phyloP scores from a whole-genome alignment of 768 basidiomycete species.

The Hericium erinaceus region DNA sequence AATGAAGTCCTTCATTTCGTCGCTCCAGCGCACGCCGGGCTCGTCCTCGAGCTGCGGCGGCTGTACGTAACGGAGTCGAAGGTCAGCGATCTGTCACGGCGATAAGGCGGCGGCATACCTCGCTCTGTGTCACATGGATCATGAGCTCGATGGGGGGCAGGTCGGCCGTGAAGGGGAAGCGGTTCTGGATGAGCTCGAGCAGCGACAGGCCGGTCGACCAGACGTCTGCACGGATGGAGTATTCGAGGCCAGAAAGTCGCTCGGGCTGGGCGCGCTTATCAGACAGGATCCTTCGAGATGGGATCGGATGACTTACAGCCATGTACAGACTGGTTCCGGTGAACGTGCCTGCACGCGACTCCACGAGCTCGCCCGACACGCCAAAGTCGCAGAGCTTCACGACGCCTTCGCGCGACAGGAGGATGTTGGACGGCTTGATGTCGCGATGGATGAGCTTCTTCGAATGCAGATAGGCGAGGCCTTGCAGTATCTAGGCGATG shows the following conservation, averaged over 20 bases:
- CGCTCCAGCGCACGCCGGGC: constrained; percentile 54
- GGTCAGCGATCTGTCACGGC: constrained; percentile 2
- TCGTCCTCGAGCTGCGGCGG: constrained; percentile 80
- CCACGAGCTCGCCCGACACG: constrained; percentile 91
- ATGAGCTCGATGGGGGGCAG: constrained; percentile 91
- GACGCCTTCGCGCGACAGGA: constrained; percentile 80
- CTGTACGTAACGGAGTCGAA: constrained; percentile 27
- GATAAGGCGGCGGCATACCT: constrained; percentile 34
- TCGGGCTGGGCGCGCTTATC: constrained; percentile 55
- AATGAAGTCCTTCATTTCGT: constrained; percentile 89
- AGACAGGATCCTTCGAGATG: constrained; percentile 8
- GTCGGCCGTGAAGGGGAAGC: constrained; percentile 91
- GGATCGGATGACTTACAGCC: constrained; percentile 61
- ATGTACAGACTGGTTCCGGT: constrained; percentile 98
- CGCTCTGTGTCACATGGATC: constrained; percentile 78
- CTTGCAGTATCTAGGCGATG: constrained; percentile 62
- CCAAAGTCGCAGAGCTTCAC: constrained; percentile 96
- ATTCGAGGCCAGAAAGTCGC: constrained; percentile 84
- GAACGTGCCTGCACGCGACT: constrained; percentile 88
- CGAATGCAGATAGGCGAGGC: constrained; percentile 88
- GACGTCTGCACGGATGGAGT: constrained; percentile 92
- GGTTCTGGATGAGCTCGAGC: constrained; percentile 87
- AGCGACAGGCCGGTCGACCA: constrained; percentile 97
- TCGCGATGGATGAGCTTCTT: constrained; percentile 92
- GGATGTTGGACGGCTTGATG: constrained; percentile 90